Evolutionary conservation across 2,329 filamentous ascomycete genomes (phyloP), one percentile per base, ranked within the genome.

Genomic region (Neofusicoccum ribis): DNA sequence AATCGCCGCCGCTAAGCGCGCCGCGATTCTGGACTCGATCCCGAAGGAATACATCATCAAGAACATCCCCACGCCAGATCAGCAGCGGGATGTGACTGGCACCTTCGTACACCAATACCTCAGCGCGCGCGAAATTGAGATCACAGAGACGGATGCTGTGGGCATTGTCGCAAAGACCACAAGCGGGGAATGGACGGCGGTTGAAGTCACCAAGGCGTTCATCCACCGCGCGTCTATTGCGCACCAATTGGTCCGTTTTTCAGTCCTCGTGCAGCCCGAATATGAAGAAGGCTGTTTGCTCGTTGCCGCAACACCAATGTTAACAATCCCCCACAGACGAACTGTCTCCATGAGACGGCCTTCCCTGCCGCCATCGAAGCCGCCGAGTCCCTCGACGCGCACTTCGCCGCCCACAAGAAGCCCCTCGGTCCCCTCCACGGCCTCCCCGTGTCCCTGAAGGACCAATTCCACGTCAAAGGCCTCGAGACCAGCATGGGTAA

Each of bases 131-230:
- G 87, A 89, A 69, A 77, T 88, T 12, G 81, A 84, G 47, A 88
- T 89, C 65, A 89, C 87, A 0, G 85, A 88, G 69, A 84, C 83
- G 5, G 83, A 86, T 71, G 85, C 86, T 3, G 80, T 84, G 5
- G 83, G 80, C 0, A 86, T 89, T 64, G 82, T 84, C 0, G 77
- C 82, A 56, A 83, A 83, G 50, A 87, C 85, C 1, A 81, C 80
- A 0, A 76, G 78, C 1, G 86, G 86, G 1, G 68, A 70, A 67
- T 89, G 86, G 86, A 84, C 78, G 7, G 84, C 86, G 1, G 80
- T 85, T 11, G 83, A 84, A 58, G 84, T 85, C 1, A 79, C 83
- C 3, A 81, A 81, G 62, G 83, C 84, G 2, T 86, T 88, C 70
- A 87, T 85, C 68, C 85, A 86, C 66, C 74, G 84, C 27, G 82